Evolutionary conservation across 805 yeast genomes (phyloP).

Genomic region (Candida bentonensis): DNA sequence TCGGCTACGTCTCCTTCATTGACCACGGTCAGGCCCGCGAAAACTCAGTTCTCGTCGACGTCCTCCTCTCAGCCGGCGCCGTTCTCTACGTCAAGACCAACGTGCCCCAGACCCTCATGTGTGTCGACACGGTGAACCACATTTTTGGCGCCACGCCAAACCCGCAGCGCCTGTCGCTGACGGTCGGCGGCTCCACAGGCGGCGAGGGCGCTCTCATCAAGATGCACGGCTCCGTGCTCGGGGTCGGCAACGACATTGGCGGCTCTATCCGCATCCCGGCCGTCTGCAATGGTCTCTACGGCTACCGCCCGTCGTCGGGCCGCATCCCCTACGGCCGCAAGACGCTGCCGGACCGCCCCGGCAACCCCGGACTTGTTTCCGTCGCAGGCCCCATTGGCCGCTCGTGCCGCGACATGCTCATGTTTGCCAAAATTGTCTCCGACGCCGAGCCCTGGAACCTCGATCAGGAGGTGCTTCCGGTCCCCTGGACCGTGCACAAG

Average conservation of each 20-base stretch:
- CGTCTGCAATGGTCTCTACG: conserved; percentile 31
- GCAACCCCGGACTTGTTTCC: neutral
- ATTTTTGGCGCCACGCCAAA: conserved; percentile 34
- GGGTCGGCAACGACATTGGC: conserved; percentile 41
- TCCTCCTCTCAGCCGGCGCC: conserved; percentile 35
- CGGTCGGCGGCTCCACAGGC: conserved; percentile 43
- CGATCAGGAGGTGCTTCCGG: neutral
- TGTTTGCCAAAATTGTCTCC: neutral
- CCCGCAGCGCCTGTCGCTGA: conserved; percentile 29
- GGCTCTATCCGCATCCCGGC: conserved; percentile 41
- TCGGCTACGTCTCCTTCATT: conserved; percentile 34
- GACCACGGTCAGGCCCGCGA: conserved; percentile 14
- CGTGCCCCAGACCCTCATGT: conserved; percentile 38
- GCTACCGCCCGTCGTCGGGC: conserved; percentile 32
- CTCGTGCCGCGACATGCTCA: neutral
- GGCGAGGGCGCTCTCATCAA: conserved; percentile 42
- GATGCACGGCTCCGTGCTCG: conserved; percentile 34
- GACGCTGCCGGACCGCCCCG: neutral
- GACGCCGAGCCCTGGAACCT: neutral
- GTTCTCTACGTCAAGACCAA: conserved; percentile 41
- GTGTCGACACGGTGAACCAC: conserved; percentile 31
- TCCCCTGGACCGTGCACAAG: neutral
- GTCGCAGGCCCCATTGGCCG: neutral
- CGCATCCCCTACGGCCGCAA: conserved; percentile 15
- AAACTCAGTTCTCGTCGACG: conserved; percentile 26